Conservation (phyloP, 345 rosid genomes). For the Heritiera fomes region DNA sequence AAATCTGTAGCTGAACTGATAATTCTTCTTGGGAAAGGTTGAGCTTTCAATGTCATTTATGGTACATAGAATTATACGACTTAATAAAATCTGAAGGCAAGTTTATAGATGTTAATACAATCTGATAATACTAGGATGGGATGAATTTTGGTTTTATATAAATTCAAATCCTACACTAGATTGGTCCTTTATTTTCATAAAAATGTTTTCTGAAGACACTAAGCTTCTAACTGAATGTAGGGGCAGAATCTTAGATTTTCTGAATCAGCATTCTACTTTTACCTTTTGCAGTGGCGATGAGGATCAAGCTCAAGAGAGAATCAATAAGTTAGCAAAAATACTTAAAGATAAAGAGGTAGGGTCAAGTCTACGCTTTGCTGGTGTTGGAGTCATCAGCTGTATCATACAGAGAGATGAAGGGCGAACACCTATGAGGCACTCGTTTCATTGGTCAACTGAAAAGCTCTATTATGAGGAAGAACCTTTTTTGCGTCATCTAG, state of each 20-base stretch:
- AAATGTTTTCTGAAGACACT: background rate
- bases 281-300: conserved; percentile 86
- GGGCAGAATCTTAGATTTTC: background rate
- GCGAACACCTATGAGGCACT: conserved; percentile 95
- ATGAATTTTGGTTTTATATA: conserved; percentile 8
- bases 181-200: background rate
- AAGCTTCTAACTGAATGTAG: background rate
- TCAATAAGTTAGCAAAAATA: conserved; percentile 87
- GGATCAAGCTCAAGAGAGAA: conserved; percentile 99
- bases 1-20: conserved; percentile 13
- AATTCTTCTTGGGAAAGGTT: background rate
- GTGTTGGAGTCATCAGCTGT: conserved; percentile 93
- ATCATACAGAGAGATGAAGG: conserved; percentile 99
- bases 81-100: background rate
- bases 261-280: conserved; percentile 9
- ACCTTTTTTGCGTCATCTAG: conserved; percentile 90
- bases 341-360: conserved; percentile 86
- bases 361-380: conserved; percentile 67
- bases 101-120: background rate
- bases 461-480: conserved; percentile 86
- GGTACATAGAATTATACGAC: background rate
- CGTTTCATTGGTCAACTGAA: conserved; percentile 90
- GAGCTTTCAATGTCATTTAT: background rate
- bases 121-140: background rate
- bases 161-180: background rate